Evolutionary conservation across 164 flowering plant species (phyloP).

Genomic region (Sextonia rubra): DNA sequence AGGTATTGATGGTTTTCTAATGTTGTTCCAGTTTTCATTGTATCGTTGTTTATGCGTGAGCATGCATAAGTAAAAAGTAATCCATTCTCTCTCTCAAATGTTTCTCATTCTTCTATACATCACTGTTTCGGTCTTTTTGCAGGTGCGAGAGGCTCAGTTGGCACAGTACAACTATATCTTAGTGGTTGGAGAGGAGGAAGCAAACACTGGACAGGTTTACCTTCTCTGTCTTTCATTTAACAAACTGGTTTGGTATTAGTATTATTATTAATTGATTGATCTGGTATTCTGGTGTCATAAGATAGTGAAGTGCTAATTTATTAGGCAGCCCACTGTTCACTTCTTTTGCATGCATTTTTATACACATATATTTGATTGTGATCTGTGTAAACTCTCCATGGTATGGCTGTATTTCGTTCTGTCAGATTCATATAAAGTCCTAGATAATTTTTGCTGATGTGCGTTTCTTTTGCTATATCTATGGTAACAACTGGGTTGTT

Average conservation of each 20-base stretch:
- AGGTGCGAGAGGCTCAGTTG: constrained; percentile 96
- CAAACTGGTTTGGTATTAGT: constrained; percentile 8
- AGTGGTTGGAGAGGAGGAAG: constrained; percentile 95
- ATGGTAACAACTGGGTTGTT: no score
- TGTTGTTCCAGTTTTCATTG: not conserved
- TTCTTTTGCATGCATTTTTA: no score
- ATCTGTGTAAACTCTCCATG: no score
- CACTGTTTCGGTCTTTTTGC: constrained; percentile 5
- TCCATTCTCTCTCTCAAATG: not conserved
- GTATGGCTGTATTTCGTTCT: no score
- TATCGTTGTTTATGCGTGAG: no score
- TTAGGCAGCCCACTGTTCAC: not conserved
- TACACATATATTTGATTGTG: no score
- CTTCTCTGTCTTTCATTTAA: not conserved
- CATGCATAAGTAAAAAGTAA: not conserved
- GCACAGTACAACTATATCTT: constrained; percentile 92
- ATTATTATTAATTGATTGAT: not conserved
- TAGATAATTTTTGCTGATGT: no score
- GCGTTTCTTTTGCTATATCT: no score
- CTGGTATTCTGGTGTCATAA: not conserved
- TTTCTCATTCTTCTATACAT: not conserved
- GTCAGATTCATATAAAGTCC: no score
- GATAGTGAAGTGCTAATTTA: no score
- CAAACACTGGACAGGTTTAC: constrained; percentile 55
- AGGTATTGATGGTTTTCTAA: not conserved